phyloP scores from a whole-genome alignment of 2,329 filamentous ascomycete species.

The Arthrobotrys sphaeroides region DNA sequence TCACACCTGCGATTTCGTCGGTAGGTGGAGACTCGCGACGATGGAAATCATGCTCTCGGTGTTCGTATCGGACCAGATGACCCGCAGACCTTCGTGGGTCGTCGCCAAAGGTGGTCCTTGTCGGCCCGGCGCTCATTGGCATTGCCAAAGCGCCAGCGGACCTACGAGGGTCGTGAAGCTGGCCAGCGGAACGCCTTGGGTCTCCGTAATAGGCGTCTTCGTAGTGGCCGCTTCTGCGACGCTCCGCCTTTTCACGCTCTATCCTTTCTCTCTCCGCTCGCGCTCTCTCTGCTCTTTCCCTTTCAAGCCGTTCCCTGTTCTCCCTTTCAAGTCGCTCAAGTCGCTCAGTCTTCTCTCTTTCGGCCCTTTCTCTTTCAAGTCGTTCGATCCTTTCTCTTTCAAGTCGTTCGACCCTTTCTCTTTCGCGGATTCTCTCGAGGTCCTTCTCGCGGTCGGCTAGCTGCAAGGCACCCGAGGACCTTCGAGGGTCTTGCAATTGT shows the following conservation, averaged over 20 bases:
- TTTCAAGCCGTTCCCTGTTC: constrained; percentile 5
- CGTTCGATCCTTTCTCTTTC: background rate
- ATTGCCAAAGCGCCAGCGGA: constrained; percentile 25
- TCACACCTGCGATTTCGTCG: constrained; percentile 41
- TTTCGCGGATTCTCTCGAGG: constrained; percentile 9
- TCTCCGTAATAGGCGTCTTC: constrained; percentile 37
- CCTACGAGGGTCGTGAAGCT: constrained; percentile 36
- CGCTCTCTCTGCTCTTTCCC: background rate
- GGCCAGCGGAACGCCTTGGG: constrained; percentile 44
- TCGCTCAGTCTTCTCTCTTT: constrained; percentile 9
- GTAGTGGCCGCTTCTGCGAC: constrained; percentile 32
- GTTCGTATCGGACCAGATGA: constrained; percentile 45
- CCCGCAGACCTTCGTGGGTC: constrained; percentile 43
- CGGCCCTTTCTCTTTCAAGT: background rate
- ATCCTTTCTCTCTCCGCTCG: constrained; percentile 18
- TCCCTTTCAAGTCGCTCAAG: constrained; percentile 6
- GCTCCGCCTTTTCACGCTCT: constrained; percentile 35
- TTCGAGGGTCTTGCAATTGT: constrained; percentile 46
- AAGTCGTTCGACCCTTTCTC: background rate
- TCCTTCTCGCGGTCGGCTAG: constrained; percentile 18
- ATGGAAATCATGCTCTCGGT: constrained; percentile 17
- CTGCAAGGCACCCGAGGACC: constrained; percentile 25
- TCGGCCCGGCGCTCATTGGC: constrained; percentile 6
- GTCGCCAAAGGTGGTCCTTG: constrained; percentile 12
- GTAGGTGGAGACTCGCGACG: constrained; percentile 32